Percentiles rank a stretch among this genome's conserved stretches.
Conservation (phyloP, 176 grass and related monocot species). For the Tillandsia fasciculata region DNA sequence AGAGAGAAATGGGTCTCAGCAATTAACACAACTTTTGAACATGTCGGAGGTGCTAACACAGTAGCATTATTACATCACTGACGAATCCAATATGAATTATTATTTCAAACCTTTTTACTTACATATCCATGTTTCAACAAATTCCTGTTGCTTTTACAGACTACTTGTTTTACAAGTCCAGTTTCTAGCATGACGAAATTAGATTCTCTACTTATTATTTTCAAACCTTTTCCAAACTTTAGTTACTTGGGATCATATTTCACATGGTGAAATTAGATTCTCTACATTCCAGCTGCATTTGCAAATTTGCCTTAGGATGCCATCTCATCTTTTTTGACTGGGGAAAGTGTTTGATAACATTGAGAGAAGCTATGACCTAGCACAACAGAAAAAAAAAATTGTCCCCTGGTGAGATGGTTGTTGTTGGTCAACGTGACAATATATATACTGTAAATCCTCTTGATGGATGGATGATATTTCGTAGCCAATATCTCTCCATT, state of each 20-base stretch:
- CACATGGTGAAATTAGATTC: neutral
- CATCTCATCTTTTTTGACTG: neutral
- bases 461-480: neutral
- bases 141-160: neutral
- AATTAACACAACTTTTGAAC: slow-evolving; percentile 90
- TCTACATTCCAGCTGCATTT: too few relatives aligned
- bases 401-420: neutral
- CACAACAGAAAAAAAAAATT: neutral
- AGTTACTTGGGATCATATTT: neutral
- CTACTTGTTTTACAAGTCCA: neutral
- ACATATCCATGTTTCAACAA: neutral
- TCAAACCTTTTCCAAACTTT: neutral
- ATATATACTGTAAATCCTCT: neutral
- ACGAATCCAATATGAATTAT: neutral
- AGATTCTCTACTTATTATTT: neutral
- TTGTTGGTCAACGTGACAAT: too few relatives aligned
- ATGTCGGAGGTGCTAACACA: slow-evolving; percentile 72
- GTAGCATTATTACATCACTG: neutral
- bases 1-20: slow-evolving; percentile 82
- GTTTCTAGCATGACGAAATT: neutral
- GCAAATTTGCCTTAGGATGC: neutral
- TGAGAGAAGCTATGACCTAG: neutral
- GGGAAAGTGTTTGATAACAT: neutral
- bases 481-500: neutral
- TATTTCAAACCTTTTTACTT: neutral